These are phyloP conservation scores for Gracilaria caudata DNA, from an alignment of 23 red algal genomes.

Conservation along the genomic window DNA sequence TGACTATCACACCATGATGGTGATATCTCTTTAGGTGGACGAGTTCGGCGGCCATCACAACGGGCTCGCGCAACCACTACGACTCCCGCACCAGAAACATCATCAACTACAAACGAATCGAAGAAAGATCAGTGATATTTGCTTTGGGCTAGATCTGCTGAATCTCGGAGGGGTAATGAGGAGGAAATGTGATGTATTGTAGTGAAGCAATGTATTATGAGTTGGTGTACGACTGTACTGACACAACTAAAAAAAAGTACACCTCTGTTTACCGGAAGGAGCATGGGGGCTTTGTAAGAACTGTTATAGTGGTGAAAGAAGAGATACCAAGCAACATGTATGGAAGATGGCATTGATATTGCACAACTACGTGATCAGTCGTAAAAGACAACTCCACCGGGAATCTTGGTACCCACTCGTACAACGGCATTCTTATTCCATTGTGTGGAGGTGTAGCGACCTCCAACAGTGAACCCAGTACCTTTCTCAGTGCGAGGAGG, in stretches of 20 bases:
- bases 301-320: neutral
- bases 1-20: neutral
- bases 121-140: neutral
- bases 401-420: constrained; percentile 71
- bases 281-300: neutral
- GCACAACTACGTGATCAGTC: neutral
- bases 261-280: neutral
- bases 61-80: neutral
- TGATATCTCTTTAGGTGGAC: neutral
- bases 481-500: constrained; percentile 70
- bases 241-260: neutral
- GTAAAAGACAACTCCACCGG: constrained; percentile 74
- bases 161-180: neutral
- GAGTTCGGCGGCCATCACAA: neutral
- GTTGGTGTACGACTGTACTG: too few relatives aligned
- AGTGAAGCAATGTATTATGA: too few relatives aligned
- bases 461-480: constrained; percentile 49
- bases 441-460: constrained; percentile 30
- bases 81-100: neutral
- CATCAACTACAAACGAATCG: constrained; percentile 1
- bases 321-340: constrained; percentile 5
- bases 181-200: neutral
- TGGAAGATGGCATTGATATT: neutral
- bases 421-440: constrained; percentile 53
- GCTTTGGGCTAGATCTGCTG: neutral